Evolutionary conservation across 768 basidiomycete genomes (phyloP), one percentile per base, ranked within the genome.

Genomic region (Lentinula aciculospora): DNA sequence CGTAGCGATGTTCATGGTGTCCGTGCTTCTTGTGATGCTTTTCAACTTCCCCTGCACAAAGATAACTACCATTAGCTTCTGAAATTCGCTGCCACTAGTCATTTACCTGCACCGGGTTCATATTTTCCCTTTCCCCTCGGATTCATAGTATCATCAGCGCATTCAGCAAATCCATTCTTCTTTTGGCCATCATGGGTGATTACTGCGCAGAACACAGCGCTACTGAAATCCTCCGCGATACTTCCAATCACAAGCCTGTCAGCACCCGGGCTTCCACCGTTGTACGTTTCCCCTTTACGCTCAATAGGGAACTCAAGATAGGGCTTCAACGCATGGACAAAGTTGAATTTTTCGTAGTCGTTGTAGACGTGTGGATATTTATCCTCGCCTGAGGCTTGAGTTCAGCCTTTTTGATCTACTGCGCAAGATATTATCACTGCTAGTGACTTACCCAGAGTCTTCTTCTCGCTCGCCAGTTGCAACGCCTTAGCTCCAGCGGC

Each of bases 211-310:
- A 40, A 58, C 40, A 58, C 34, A 23, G 58, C 58, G 21, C 48
- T 51, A 23, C 48, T 28, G 9, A 53, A 58, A 15, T 59, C 58
- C 34, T 40, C 51, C 8, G 58, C 51, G 7, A 55, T 54, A 25
- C 46, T 49, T 8, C 58, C 58, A 42, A 59, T 54, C 36, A 59
- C 51, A 34, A 72, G 63, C 9, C 68, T 63, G 58, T 71, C 69
- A 28, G 69, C 67, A 8, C 67, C 68, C 29, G 68, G 66, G 51
- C 63, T 65, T 12, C 63, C 68, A 29, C 66, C 65, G 27, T 49
- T 61, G 61, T 69, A 69, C 10, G 47, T 42, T 13, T 5, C 17
- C 17, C 13, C 51, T 9, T 19, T 19, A 1, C 32, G 37, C 29
- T 45, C 39, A 17, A 54, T 48, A n/a, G 58, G 58, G 36, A 54